These are phyloP conservation scores for Arthrobotrys musiformis DNA, from an alignment of 2,329 filamentous ascomycete genomes.

Conservation along the genomic window DNA sequence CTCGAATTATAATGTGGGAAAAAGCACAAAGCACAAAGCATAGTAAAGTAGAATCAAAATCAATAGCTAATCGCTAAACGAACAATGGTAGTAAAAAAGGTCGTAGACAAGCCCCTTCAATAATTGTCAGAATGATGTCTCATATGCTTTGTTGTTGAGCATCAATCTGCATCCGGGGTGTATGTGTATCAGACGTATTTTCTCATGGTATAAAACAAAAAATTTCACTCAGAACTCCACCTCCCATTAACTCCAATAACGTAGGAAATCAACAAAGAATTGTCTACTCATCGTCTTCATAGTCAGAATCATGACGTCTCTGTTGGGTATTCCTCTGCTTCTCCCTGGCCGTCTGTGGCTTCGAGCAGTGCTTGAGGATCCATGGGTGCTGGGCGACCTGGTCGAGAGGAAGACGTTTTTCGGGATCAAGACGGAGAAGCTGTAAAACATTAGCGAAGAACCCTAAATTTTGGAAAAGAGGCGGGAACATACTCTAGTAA, in stretches of 20 bases:
- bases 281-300: constrained; percentile 26
- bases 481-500: constrained; percentile 77
- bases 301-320: constrained; percentile 14
- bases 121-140: constrained; percentile 48
- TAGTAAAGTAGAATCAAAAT: constrained; percentile 5
- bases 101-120: constrained; percentile 24
- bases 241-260: constrained; percentile 33
- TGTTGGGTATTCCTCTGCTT: constrained; percentile 46
- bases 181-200: constrained; percentile 27
- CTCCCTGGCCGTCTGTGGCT: constrained; percentile 35
- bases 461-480: background rate
- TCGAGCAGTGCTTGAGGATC: constrained; percentile 92
- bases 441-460: constrained; percentile 62
- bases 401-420: constrained; percentile 89
- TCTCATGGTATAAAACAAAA: constrained; percentile 8
- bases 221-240: constrained; percentile 28
- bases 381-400: constrained; percentile 91
- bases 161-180: constrained; percentile 44
- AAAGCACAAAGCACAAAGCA: constrained; percentile 3
- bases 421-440: constrained; percentile 90
- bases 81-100: constrained; percentile 12
- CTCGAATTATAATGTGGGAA: background rate
- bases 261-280: background rate
- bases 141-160: constrained; percentile 22
- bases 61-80: constrained; percentile 22